phyloP scores from a whole-genome alignment of 2,329 filamentous ascomycete species.

The Malbranchea zuffiana region DNA sequence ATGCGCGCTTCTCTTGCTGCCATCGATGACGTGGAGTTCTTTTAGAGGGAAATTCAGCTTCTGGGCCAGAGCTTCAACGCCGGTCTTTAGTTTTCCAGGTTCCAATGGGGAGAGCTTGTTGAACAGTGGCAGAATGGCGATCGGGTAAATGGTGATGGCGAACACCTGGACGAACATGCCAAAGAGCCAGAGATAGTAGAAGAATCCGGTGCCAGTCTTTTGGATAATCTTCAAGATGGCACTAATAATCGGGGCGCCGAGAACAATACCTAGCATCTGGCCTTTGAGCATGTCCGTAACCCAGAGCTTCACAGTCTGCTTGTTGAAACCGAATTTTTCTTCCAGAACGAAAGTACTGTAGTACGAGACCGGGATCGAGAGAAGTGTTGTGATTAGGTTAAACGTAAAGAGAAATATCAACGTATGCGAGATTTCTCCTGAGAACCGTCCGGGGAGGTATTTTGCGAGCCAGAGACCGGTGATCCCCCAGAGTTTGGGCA shows the following conservation, averaged over 20 bases:
- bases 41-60: conserved; percentile 83
- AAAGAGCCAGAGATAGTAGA: conserved; percentile 96
- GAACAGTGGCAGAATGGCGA: conserved; percentile 87
- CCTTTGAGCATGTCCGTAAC: conserved; percentile 84
- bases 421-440: conserved; percentile 83
- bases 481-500: conserved; percentile 80
- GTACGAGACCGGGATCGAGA: conserved; percentile 70
- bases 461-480: conserved; percentile 63
- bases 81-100: conserved; percentile 74
- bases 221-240: conserved; percentile 91
- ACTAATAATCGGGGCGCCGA: conserved; percentile 79
- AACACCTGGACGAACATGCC: conserved; percentile 80
- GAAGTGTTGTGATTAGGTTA: conserved; percentile 65
- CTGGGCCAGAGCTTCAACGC: conserved; percentile 72
- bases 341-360: conserved; percentile 95
- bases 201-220: conserved; percentile 86
- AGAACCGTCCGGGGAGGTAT: conserved; percentile 65
- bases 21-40: conserved; percentile 90
- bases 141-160: conserved; percentile 92
- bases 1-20: conserved; percentile 76
- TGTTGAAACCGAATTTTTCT: conserved; percentile 97
- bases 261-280: conserved; percentile 65
- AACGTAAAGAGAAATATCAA: conserved; percentile 86
- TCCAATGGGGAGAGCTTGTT: conserved; percentile 94
- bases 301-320: conserved; percentile 84